A percentile compares a stretch with the other conserved stretches of the same genome.
phyloP scores from a whole-genome alignment of 495 filamentous ascomycete genomes.

The Wilcoxina mikolae region DNA sequence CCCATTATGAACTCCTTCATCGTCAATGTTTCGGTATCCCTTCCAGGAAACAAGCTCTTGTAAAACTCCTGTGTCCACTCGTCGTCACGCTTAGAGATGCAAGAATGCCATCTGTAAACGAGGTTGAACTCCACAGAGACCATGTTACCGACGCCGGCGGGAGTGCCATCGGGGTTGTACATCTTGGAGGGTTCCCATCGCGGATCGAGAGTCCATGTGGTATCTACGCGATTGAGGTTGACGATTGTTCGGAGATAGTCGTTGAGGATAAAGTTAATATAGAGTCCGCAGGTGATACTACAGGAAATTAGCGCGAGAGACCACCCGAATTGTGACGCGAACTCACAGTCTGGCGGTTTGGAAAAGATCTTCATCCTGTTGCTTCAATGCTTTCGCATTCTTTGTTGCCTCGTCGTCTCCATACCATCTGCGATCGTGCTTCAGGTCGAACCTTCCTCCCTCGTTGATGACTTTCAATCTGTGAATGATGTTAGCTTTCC shows the following conservation, averaged over 20 bases:
- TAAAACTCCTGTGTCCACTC: constrained; percentile 58
- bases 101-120: constrained; percentile 68
- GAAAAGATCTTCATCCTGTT: constrained; percentile 73
- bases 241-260: constrained; percentile 78
- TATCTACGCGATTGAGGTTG: constrained; percentile 61
- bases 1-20: constrained; percentile 44
- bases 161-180: constrained; percentile 41
- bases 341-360: constrained; percentile 54
- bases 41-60: constrained; percentile 45
- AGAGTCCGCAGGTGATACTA: constrained; percentile 60
- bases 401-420: constrained; percentile 36
- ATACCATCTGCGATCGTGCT: constrained; percentile 19
- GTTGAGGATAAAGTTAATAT: constrained; percentile 68
- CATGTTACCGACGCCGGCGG: constrained; percentile 56
- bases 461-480: constrained; percentile 41
- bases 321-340: neutral
- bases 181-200: constrained; percentile 42
- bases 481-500: constrained; percentile 4
- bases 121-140: constrained; percentile 66
- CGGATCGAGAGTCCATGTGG: constrained; percentile 68
- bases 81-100: constrained; percentile 56
- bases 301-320: constrained; percentile 9
- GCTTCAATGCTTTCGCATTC: constrained; percentile 43
- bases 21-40: constrained; percentile 38
- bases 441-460: constrained; percentile 36